Evolutionary conservation across 2,329 filamentous ascomycete species (phyloP).

Genomic region (Colletotrichum truncatum): DNA sequence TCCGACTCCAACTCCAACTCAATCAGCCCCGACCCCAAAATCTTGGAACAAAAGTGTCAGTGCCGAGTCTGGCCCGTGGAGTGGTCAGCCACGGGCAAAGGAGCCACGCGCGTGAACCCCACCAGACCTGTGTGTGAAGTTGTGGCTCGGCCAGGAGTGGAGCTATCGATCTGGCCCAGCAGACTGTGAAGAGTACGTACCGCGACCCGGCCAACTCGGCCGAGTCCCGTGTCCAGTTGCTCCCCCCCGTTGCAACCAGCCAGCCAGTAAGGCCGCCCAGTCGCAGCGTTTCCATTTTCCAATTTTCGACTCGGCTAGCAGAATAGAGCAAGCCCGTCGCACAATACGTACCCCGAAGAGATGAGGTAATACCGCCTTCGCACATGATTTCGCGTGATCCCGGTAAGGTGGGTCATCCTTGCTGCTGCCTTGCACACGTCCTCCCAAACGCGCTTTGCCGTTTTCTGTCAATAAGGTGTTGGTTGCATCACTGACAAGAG

Average conservation of each 20-base stretch:
- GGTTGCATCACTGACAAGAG: conserved; percentile 12
- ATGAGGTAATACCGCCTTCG: conserved; percentile 18
- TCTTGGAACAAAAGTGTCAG: conserved; percentile 6
- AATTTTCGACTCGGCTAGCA: neutral
- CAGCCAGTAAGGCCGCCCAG: neutral
- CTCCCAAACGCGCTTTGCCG: conserved; percentile 21
- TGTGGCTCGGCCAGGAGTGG: conserved; percentile 26
- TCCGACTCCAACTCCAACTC: neutral
- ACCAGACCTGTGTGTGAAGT: conserved; percentile 9
- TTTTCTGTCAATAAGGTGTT: neutral
- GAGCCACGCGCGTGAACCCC: conserved; percentile 9
- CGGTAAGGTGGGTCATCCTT: conserved; percentile 19
- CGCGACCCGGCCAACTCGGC: conserved; percentile 21
- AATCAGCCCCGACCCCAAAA: neutral
- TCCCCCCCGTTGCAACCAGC: neutral
- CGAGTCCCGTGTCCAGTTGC: conserved; percentile 9
- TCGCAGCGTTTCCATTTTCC: neutral
- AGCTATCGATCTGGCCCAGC: neutral
- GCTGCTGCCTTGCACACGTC: conserved; percentile 18
- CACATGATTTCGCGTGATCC: conserved; percentile 29
- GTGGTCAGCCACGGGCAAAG: neutral
- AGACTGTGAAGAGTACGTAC: conserved; percentile 22
- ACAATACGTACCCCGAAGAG: neutral
- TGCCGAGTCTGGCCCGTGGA: neutral
- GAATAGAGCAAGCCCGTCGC: neutral